phyloP scores from a whole-genome alignment of 139 green algal genomes.

The Pseudopediastrum boryanum region DNA sequence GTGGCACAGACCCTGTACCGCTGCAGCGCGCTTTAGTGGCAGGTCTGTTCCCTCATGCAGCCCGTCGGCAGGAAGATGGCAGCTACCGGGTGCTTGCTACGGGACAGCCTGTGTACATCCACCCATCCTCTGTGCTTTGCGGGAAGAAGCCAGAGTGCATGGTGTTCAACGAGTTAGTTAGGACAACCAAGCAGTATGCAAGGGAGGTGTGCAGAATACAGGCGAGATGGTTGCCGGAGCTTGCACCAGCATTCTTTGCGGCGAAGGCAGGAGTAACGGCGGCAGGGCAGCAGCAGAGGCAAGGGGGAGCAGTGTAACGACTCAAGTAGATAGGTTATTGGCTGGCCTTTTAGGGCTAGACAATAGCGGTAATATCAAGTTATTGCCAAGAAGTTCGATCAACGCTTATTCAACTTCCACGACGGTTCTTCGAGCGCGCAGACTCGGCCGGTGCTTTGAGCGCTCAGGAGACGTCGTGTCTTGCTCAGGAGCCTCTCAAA shows the following conservation, averaged over 20 bases:
- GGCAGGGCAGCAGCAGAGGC: not conserved
- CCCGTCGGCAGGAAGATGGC: conserved; percentile 69
- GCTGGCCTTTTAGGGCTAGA: too few species aligned
- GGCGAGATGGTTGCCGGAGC: conserved; percentile 77
- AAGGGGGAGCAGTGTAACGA: not conserved
- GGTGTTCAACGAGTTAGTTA: conserved; percentile 85
- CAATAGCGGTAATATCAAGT: too few species aligned
- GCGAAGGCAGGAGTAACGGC: conserved; percentile 4
- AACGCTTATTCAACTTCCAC: too few species aligned
- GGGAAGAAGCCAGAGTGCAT: conserved; percentile 61
- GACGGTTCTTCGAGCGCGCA: too few species aligned
- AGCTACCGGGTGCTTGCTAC: conserved; percentile 78
- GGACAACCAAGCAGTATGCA: conserved; percentile 67
- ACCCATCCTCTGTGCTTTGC: conserved; percentile 82
- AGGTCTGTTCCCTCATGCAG: conserved; percentile 85
- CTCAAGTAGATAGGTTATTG: not conserved
- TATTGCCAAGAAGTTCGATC: too few species aligned
- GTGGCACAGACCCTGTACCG: conserved; percentile 55
- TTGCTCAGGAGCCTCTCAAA: too few species aligned
- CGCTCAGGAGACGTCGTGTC: too few species aligned
- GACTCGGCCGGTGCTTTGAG: too few species aligned
- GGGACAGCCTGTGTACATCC: conserved; percentile 73
- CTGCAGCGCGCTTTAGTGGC: conserved; percentile 57
- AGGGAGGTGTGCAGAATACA: conserved; percentile 69
- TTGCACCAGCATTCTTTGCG: conserved; percentile 75